Conservation (phyloP, 2,329 filamentous ascomycete genomes). For the Pseudocercospora ulei region DNA sequence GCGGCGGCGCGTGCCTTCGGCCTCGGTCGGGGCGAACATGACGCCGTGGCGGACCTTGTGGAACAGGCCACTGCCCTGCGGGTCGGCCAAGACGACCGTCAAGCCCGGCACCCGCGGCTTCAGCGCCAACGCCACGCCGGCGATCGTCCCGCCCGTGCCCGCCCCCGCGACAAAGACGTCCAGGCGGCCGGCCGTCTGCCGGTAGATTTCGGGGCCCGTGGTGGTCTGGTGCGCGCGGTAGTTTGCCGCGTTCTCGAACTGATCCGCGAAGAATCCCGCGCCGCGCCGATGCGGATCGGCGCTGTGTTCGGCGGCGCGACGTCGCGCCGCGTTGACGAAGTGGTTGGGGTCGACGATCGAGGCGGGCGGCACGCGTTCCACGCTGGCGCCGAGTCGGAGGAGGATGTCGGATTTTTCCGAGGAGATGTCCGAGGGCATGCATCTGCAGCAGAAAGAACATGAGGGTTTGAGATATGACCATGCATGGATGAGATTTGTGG, state of each 20-base stretch:
- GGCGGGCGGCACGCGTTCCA: slow-evolving; percentile 80
- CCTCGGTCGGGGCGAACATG: slow-evolving; percentile 85
- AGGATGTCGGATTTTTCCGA: slow-evolving; percentile 83
- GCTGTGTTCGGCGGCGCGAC: slow-evolving; percentile 66
- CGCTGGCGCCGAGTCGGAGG: slow-evolving; percentile 78
- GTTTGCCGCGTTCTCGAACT: slow-evolving; percentile 88
- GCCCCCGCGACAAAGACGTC: slow-evolving; percentile 90
- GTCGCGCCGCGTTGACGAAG: slow-evolving; percentile 84
- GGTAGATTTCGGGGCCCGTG: slow-evolving; percentile 82
- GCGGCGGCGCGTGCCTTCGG: slow-evolving; percentile 77
- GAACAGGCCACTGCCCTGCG: slow-evolving; percentile 84
- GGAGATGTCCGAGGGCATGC: slow-evolving; percentile 89
- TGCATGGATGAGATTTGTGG: too few relatives aligned
- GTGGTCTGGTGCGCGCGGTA: slow-evolving; percentile 70
- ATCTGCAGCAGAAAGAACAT: slow-evolving; percentile 40
- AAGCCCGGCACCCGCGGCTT: slow-evolving; percentile 60
- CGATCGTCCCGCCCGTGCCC: slow-evolving; percentile 87
- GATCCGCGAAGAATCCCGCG: slow-evolving; percentile 84
- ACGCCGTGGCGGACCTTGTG: slow-evolving; percentile 88
- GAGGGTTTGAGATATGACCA: slow-evolving; percentile 7
- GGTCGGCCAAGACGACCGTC: slow-evolving; percentile 76
- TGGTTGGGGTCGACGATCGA: slow-evolving; percentile 89
- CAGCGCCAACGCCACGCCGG: slow-evolving; percentile 72
- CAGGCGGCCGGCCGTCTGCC: slow-evolving; percentile 62
- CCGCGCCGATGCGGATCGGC: slow-evolving; percentile 50